These are phyloP conservation scores for Noccaea bulbosa DNA, from an alignment of 345 rosid genomes.

Conservation along the genomic window DNA sequence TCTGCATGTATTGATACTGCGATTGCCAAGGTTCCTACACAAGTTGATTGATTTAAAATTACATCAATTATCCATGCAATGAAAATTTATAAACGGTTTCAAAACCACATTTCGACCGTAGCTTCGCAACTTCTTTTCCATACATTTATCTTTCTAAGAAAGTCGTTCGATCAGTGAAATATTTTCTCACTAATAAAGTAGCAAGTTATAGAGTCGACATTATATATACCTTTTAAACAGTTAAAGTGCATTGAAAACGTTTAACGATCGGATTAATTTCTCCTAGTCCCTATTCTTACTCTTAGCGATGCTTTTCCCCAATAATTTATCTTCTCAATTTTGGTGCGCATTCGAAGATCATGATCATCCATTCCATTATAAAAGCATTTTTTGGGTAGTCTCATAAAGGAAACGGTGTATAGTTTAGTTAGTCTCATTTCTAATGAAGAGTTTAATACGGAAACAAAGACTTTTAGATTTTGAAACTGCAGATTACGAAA, in stretches of 20 bases:
- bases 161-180: not conserved
- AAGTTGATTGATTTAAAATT: slow-evolving; percentile 27
- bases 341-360: not conserved
- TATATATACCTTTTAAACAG: no score
- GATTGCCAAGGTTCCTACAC: slow-evolving; percentile 34
- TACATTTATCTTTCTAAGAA: not conserved
- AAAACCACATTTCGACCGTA: slow-evolving; percentile 9
- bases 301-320: not conserved
- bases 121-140: slow-evolving; percentile 1
- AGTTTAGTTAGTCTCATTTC: no score
- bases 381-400: not conserved
- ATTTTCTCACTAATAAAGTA: not conserved
- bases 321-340: not conserved
- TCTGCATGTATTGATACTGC: slow-evolving; percentile 37
- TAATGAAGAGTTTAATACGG: no score
- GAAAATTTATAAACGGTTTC: not conserved
- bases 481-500: not conserved
- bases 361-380: no score
- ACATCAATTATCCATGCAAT: not conserved
- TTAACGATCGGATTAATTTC: not conserved
- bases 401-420: not conserved
- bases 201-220: not conserved
- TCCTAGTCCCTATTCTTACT: not conserved
- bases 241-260: no score
- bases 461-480: not conserved